A percentile compares a stretch with the other conserved stretches of the same genome.
These are phyloP conservation scores for Ceratocystis diversiconidia DNA, from an alignment of 2,329 filamentous ascomycete genomes.

Conservation along the genomic window DNA sequence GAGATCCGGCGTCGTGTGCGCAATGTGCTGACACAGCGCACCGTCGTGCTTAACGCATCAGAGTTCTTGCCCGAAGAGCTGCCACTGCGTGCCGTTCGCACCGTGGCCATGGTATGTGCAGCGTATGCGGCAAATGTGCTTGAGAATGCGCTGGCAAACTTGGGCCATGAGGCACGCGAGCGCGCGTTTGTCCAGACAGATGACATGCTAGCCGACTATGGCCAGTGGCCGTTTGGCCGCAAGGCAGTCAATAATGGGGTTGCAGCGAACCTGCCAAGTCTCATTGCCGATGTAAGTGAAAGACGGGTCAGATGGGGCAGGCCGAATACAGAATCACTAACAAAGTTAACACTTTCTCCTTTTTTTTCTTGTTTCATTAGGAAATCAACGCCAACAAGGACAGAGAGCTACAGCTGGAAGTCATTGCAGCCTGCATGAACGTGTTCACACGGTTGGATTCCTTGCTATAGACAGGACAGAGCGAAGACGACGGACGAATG, in stretches of 20 bases:
- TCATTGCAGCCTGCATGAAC: conserved; percentile 88
- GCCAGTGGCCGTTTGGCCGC: conserved; percentile 89
- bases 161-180: conserved; percentile 88
- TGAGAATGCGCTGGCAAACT: conserved; percentile 87
- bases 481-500: background rate
- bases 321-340: background rate
- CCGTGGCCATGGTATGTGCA: conserved; percentile 91
- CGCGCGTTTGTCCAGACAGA: conserved; percentile 94
- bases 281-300: conserved; percentile 55
- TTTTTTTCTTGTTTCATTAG: conserved; percentile 24
- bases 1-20: conserved; percentile 88
- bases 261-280: conserved; percentile 79
- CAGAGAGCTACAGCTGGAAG: conserved; percentile 91
- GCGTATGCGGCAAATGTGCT: conserved; percentile 96
- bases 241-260: conserved; percentile 69
- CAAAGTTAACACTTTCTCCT: background rate
- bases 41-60: conserved; percentile 72
- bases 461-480: conserved; percentile 48
- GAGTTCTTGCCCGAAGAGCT: conserved; percentile 88
- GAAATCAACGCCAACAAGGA: conserved; percentile 80
- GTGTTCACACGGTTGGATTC: conserved; percentile 97
- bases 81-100: conserved; percentile 85
- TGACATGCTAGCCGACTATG: conserved; percentile 88
- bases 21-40: conserved; percentile 83
- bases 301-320: background rate